phyloP scores from a whole-genome alignment of 352 stramenopile genomes.

The Phytophthora pinifolia region DNA sequence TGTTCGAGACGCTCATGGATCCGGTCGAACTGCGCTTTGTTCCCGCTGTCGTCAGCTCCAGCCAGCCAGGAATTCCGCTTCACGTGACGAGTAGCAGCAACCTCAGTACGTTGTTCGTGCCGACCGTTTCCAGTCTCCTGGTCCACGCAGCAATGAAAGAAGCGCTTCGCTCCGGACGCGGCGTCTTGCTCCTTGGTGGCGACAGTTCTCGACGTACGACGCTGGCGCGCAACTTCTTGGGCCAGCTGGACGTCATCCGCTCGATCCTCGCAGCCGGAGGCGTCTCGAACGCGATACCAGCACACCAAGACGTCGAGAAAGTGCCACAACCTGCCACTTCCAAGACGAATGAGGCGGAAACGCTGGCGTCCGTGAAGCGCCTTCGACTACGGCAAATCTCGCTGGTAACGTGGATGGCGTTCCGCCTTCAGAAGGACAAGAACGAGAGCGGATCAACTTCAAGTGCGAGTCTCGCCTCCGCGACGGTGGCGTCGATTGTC shows the following conservation, averaged over 20 bases:
- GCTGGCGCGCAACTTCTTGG: constrained; percentile 38
- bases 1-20: constrained; percentile 46
- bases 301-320: constrained; percentile 1
- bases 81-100: neutral
- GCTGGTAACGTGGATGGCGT: constrained; percentile 37
- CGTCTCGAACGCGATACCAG: neutral
- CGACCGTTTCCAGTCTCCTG: constrained; percentile 41
- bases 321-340: neutral
- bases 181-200: constrained; percentile 37
- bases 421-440: constrained; percentile 25
- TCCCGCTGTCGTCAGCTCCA: constrained; percentile 3
- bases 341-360: constrained; percentile 15
- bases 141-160: constrained; percentile 44
- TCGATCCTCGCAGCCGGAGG: constrained; percentile 15
- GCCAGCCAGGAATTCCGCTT: neutral
- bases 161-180: constrained; percentile 36
- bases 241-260: constrained; percentile 28
- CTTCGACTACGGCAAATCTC: constrained; percentile 51
- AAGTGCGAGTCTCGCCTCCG: neutral
- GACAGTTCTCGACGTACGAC: constrained; percentile 34
- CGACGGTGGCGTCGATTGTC: constrained; percentile 4
- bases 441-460: neutral
- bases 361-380: constrained; percentile 39
- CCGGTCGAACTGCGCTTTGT: constrained; percentile 34
- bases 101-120: constrained; percentile 38